Conservation (phyloP, 768 basidiomycete species). For the Xerocomellus intermedius region DNA sequence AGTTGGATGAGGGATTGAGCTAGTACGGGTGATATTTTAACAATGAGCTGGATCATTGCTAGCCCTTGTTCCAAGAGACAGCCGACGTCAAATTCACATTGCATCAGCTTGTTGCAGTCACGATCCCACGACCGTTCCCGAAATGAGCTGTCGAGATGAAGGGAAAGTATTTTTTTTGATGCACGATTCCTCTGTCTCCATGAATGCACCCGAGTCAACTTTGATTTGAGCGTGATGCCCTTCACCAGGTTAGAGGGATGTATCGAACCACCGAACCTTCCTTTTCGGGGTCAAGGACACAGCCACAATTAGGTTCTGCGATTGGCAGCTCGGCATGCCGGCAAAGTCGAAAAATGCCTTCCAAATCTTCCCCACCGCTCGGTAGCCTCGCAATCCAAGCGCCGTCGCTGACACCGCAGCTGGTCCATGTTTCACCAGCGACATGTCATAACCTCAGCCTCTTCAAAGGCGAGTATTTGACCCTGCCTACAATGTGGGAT, state of each 20-base stretch:
- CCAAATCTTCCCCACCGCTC: slow-evolving; percentile 46
- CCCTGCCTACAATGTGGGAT: slow-evolving; percentile 2
- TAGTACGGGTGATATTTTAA: slow-evolving; percentile 6
- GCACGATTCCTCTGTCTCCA: neutral
- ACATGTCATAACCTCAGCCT: slow-evolving; percentile 74
- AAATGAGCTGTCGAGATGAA: slow-evolving; percentile 25
- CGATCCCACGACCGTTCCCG: slow-evolving; percentile 11
- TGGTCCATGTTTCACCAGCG: slow-evolving; percentile 67
- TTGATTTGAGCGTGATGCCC: neutral
- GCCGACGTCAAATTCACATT: slow-evolving; percentile 25
- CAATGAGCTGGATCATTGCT: slow-evolving; percentile 27
- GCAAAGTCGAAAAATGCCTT: slow-evolving; percentile 37
- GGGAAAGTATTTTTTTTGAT: slow-evolving; percentile 1
- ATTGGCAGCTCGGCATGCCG: slow-evolving; percentile 30
- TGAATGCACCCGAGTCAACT: neutral
- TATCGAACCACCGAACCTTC: slow-evolving; percentile 30
- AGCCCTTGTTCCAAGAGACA: slow-evolving; percentile 14
- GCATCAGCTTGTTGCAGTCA: slow-evolving; percentile 16
- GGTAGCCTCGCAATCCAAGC: slow-evolving; percentile 71
- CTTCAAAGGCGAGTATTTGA: slow-evolving; percentile 56
- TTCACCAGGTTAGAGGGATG: neutral
- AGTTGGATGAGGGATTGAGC: neutral
- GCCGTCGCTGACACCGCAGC: slow-evolving; percentile 55
- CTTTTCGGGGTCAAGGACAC: slow-evolving; percentile 21
- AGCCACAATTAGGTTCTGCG: slow-evolving; percentile 19